phyloP scores from a whole-genome alignment of 129 eudicot genomes.

The Centaurea solstitialis region DNA sequence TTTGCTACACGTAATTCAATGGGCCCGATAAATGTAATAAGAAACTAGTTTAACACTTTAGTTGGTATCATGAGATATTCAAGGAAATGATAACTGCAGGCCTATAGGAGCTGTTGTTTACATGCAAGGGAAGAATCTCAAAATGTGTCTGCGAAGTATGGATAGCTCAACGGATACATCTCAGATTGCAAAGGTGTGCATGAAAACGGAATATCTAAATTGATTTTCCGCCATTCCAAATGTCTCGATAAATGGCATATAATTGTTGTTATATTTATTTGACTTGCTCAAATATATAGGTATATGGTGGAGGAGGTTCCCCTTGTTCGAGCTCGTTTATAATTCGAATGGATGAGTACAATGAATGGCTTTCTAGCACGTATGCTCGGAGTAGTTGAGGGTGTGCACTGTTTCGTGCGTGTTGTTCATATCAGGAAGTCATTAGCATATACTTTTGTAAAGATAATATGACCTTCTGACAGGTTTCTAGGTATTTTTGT shows the following conservation, averaged over 20 bases:
- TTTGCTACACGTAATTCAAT: neutral
- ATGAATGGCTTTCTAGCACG: constrained; percentile 55
- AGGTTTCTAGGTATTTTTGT: too few relatives aligned
- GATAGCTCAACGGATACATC: constrained; percentile 75
- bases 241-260: neutral
- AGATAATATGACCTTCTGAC: neutral
- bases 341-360: constrained; percentile 91
- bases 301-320: constrained; percentile 93
- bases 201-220: neutral
- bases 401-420: constrained; percentile 7
- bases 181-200: constrained; percentile 80
- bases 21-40: constrained; percentile 1
- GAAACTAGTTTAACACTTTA: neutral
- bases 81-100: constrained; percentile 41
- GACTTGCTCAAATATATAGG: constrained; percentile 47
- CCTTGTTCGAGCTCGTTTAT: constrained; percentile 87
- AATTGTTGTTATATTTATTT: neutral
- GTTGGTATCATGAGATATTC: neutral
- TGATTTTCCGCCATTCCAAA: constrained; percentile 3
- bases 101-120: constrained; percentile 90
- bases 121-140: constrained; percentile 84
- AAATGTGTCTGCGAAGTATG: constrained; percentile 79
- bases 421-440: neutral
- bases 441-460: neutral
- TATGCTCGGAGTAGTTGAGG: constrained; percentile 28